These are phyloP conservation scores for Cercospora sp. DNA, from an alignment of 2,329 filamentous ascomycete species.

Conservation along the genomic window DNA sequence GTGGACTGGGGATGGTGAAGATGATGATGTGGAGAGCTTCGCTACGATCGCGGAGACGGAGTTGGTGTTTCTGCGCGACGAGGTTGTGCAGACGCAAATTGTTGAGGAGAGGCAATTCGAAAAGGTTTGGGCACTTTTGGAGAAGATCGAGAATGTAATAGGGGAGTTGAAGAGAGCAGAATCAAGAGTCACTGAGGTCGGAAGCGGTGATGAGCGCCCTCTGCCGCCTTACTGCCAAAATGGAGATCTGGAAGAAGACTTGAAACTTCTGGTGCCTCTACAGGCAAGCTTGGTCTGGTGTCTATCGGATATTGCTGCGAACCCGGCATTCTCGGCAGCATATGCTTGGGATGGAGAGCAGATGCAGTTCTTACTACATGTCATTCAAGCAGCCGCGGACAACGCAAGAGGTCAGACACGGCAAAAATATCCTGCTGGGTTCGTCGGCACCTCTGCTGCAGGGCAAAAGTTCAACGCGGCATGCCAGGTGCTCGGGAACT, in stretches of 20 bases:
- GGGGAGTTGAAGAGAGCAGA: conserved; percentile 4
- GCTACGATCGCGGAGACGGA: conserved; percentile 30
- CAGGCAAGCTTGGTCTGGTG: conserved; percentile 35
- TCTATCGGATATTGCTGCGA: conserved; percentile 36
- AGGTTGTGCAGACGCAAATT: conserved; percentile 29
- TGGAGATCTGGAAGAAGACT: conserved; percentile 1
- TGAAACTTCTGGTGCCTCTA: conserved; percentile 6
- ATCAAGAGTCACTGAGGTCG: neutral
- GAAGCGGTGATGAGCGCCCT: conserved; percentile 6
- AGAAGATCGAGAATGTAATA: conserved; percentile 7
- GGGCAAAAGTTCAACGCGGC: conserved; percentile 25
- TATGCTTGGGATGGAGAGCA: conserved; percentile 16
- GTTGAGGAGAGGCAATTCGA: conserved; percentile 18
- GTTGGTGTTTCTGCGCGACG: conserved; percentile 32
- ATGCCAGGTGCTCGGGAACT: conserved; percentile 37
- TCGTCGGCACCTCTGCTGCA: neutral
- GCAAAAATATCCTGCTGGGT: neutral
- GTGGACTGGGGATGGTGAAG: conserved; percentile 14
- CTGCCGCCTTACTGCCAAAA: neutral
- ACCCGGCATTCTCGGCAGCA: conserved; percentile 21
- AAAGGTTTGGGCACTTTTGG: conserved; percentile 30
- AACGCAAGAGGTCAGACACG: neutral
- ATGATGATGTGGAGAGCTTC: conserved; percentile 27
- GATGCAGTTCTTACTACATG: neutral
- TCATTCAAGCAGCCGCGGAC: conserved; percentile 7